A percentile compares a stretch with the other conserved stretches of the same genome.
Evolutionary conservation across 495 filamentous ascomycete species (phyloP).

Genomic region (Neurospora sp.): DNA sequence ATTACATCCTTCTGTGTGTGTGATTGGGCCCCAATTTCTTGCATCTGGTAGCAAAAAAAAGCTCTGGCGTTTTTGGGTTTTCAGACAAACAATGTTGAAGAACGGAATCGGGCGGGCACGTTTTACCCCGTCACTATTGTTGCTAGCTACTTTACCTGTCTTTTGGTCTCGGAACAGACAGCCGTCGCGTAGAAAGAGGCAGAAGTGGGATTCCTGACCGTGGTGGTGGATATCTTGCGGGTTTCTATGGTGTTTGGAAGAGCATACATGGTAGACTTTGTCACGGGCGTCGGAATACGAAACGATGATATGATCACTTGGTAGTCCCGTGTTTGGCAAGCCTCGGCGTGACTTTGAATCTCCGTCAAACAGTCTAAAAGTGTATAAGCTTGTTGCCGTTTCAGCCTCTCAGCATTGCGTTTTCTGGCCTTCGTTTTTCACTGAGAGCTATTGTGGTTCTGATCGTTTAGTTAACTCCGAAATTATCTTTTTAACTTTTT

Average conservation of each 20-base stretch:
- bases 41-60: constrained; percentile 22
- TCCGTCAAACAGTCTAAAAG: background rate
- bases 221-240: background rate
- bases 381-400: background rate
- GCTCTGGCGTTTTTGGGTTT: constrained; percentile 24
- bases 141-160: background rate
- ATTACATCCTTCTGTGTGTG: constrained; percentile 5
- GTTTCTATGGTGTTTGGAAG: background rate
- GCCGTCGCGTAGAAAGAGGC: background rate
- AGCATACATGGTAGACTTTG: background rate
- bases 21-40: constrained; percentile 9
- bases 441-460: background rate
- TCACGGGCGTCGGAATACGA: background rate
- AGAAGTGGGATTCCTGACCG: background rate
- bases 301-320: background rate
- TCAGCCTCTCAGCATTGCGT: background rate
- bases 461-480: background rate
- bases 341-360: background rate
- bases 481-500: background rate
- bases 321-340: background rate
- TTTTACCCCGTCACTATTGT: background rate
- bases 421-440: background rate
- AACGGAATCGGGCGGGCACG: background rate
- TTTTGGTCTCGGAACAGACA: background rate
- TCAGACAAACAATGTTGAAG: background rate